Base-by-base conservation (phyloP, 2,329 filamentous ascomycete genomes). In the Tolypocladium nubicola region DNA sequence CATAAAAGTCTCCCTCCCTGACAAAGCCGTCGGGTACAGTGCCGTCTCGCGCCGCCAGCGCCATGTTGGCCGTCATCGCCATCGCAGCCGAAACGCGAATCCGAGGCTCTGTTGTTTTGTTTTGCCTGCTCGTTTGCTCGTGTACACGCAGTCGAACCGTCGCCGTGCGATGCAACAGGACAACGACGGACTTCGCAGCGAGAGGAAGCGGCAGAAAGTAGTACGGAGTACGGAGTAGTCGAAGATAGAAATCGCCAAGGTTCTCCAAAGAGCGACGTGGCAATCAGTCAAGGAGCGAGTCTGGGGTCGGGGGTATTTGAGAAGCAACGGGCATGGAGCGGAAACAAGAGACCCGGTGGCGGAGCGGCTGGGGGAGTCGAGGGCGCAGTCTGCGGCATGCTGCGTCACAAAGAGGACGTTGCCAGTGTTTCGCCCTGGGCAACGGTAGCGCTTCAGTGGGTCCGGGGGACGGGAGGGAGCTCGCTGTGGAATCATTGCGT, bases 1-100 rank as follows among this genome's bases (percentile, higher is more conserved):
- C 58, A 40, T 59, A 56, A 4, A 55, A 56, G 19, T 54, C 56
- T 16, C 60, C 57, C 6, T 56, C 56, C 30, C 57, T 30, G 19
- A 53, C 52, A 50, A 58, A 58, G 43, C 57, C 55, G n/a, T 38
- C 38, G 13, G 54, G 50, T 35, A 54, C 10, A 37, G 55, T 59
- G 40, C 61, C 47, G 26, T 47, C 45, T 52, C 47, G 35, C 19
- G 47, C 4, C 1, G 10, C 19, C 5, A 52, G 16, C 30, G 19
- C 30, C 47, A 52, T 52, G 4, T 52, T 37, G 30, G 11, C 19
- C 19, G 3, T 21, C 10, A 4, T n/a, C 9, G 9, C 14, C 38
- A 33, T 33, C 14, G 16, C 16, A 8, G 38, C 38, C 38, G 14
- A 16, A 8, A 14, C 14, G 16, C 30, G 8, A 33, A 33, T 33